Evolutionary conservation across 441 rosid species (phyloP), one percentile per base, ranked within the genome.

Genomic region (Pelargonium australe): DNA sequence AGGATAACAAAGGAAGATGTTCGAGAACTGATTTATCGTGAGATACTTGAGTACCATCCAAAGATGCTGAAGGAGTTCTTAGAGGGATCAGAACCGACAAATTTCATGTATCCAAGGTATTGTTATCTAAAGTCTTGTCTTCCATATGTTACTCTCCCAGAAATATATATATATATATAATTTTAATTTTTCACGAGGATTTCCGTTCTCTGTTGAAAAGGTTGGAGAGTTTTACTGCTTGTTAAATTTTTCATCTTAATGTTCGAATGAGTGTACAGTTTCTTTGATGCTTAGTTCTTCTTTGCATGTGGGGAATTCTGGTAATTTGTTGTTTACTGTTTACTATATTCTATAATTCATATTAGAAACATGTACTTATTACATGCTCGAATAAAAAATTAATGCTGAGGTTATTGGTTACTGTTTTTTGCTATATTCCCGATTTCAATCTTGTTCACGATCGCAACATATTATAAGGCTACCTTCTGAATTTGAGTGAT

Each of bases 11-110:
- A 92, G 82, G 98, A 95, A 70, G 98, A 92, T 79, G 99, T 92
- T 58, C 84, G 99, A 80, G 98, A 95, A 83, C 70, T 92, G 78
- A 95, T 95, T 63, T 92, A 92, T 79, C 83, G 98, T 63, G 99
- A 85, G 99, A 96, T 89, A 77, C 76, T 96, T 73, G 99, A 96
- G 76, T 96, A 96, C 77, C 99, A 96, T 87, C 99, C 99, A 45
- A 94, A 89, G 76, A 93, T 96, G 99, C 85, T 96, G 69, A 88
- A 96, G 75, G 99, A 93, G 74, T 87, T 91, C 83, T 90, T 86
- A 75, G 86, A 84, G 19, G 99, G 99, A 65, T 97, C 97, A 69
- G 98, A 93, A 12, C 98, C 89, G 73, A 89, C 92, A 66, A 93
- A 96, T 83, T 96, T 96, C 82, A 84, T 96, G 98, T 96, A 89